A percentile compares a stretch with the other conserved stretches of the same genome.
Evolutionary conservation across 2,329 filamentous ascomycete genomes (phyloP).

Genomic region (Hymenoscyphus infarciens): DNA sequence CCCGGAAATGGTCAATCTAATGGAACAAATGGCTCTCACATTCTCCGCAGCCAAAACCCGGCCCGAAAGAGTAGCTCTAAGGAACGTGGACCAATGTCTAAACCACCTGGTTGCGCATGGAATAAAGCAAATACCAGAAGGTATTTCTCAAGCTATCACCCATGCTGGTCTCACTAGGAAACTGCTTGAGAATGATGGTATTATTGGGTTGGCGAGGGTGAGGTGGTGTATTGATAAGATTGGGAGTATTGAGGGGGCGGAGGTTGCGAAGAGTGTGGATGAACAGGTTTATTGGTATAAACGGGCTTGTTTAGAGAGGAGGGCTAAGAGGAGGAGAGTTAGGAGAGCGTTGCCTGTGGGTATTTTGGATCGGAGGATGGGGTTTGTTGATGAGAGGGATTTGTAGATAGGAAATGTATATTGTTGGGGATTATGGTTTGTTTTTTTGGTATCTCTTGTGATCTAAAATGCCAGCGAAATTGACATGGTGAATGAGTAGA

Average conservation of each 20-base stretch:
- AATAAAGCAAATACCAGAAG: slow-evolving; percentile 15
- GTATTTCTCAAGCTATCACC: slow-evolving; percentile 26
- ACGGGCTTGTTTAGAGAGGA: slow-evolving; percentile 4
- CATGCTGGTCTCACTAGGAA: slow-evolving; percentile 24
- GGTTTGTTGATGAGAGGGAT: neutral
- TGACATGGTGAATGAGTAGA: no score
- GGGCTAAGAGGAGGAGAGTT: neutral
- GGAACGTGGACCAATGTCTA: slow-evolving; percentile 30
- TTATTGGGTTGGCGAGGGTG: slow-evolving; percentile 22
- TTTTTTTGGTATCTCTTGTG: no score
- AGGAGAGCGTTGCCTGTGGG: neutral
- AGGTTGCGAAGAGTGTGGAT: slow-evolving; percentile 27
- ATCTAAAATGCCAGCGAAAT: no score
- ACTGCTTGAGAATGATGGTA: slow-evolving; percentile 19
- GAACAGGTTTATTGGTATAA: slow-evolving; percentile 17
- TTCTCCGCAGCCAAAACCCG: slow-evolving; percentile 24
- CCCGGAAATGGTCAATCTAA: slow-evolving; percentile 20
- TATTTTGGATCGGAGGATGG: neutral
- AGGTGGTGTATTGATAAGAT: slow-evolving; percentile 27
- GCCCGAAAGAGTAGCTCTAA: slow-evolving; percentile 23
- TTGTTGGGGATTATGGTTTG: no score
- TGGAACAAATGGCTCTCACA: slow-evolving; percentile 28
- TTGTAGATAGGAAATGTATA: neutral
- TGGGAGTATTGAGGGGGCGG: slow-evolving; percentile 25
- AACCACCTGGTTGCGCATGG: slow-evolving; percentile 26